These are phyloP conservation scores for Tolypocladium endophyticum DNA, from an alignment of 2,329 filamentous ascomycete species.

Conservation along the genomic window DNA sequence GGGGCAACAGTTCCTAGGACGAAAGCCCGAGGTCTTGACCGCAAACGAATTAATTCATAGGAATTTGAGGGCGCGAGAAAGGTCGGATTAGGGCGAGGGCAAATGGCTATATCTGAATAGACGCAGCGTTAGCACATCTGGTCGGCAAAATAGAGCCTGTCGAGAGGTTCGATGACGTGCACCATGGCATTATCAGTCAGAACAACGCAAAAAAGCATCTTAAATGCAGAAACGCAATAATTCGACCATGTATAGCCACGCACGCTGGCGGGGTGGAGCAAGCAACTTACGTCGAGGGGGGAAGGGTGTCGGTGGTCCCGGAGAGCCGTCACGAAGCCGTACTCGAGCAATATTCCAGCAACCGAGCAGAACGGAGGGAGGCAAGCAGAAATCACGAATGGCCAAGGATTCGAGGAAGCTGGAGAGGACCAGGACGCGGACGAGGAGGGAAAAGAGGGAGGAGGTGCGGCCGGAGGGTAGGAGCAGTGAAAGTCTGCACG, in stretches of 20 bases:
- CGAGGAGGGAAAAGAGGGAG: not conserved
- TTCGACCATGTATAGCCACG: not conserved
- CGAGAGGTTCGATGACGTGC: not conserved
- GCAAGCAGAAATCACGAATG: not conserved
- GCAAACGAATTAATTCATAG: not conserved
- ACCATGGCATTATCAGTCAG: not conserved
- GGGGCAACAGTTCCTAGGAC: not conserved
- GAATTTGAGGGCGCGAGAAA: not conserved
- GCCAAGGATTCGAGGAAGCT: not conserved
- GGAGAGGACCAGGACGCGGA: not conserved
- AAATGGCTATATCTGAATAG: not conserved
- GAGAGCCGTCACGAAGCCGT: conserved; percentile 3
- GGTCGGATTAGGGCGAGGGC: not conserved
- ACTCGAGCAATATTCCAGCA: conserved; percentile 30
- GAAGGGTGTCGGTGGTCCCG: not conserved
- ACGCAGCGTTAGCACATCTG: not conserved
- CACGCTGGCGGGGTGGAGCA: not conserved
- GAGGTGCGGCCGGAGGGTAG: not conserved
- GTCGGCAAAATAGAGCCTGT: not conserved
- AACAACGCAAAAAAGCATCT: not conserved
- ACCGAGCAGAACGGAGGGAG: conserved; percentile 12
- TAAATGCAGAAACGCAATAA: not conserved
- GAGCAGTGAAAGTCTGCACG: not conserved
- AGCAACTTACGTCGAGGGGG: conserved; percentile 3
- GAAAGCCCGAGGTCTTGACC: not conserved